Percentiles rank a stretch among this genome's conserved stretches.
Conservation (phyloP, 129 eudicot species). For the Centaurea solstitialis region DNA sequence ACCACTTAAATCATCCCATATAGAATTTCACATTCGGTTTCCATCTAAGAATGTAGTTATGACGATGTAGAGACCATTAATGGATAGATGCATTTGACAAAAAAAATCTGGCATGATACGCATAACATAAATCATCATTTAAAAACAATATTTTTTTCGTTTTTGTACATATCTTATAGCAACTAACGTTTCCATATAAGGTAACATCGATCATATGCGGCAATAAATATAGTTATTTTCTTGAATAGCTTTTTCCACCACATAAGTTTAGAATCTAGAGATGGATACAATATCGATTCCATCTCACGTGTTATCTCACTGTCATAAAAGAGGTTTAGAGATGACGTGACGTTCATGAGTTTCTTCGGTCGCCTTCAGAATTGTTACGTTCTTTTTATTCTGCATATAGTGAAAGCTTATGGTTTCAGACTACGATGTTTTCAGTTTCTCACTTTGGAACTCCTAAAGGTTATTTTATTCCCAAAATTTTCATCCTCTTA, state of each 20-base stretch:
- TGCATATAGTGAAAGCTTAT: not conserved
- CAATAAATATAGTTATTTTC: not conserved
- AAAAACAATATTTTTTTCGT: not conserved
- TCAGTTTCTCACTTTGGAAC: not conserved
- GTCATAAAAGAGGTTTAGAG: not conserved
- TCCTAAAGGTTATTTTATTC: not conserved
- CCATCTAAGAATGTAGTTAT: not conserved
- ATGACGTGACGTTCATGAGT: constrained; percentile 1
- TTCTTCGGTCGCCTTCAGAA: constrained; percentile 1
- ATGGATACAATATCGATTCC: not conserved
- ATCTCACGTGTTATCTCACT: not conserved
- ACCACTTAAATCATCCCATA: not conserved
- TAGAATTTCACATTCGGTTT: not conserved
- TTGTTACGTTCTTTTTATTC: not conserved
- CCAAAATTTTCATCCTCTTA: not conserved
- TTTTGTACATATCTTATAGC: not conserved
- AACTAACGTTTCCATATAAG: not conserved
- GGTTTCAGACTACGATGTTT: not conserved
- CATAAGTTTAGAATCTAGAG: constrained; percentile 8
- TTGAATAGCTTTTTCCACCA: not conserved
- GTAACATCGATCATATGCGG: not conserved
- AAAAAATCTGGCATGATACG: not conserved
- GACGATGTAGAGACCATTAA: not conserved
- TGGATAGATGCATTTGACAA: not conserved
- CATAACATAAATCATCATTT: not conserved